Base-by-base conservation (phyloP, 345 rosid genomes). In the Lenwebbia sp. region DNA sequence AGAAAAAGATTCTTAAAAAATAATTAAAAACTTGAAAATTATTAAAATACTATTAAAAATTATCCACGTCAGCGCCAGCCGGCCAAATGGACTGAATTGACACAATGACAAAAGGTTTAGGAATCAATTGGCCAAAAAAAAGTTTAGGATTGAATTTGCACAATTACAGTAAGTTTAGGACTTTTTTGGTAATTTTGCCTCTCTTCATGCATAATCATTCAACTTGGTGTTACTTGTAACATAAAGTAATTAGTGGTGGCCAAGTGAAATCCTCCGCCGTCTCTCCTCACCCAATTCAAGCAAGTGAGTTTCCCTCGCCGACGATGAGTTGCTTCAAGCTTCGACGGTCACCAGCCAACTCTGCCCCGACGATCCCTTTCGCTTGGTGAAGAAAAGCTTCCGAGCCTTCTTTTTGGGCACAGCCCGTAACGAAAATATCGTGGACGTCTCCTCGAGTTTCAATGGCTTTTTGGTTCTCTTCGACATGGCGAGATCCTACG, bases 391-490 rank as follows among this genome's bases (percentile, higher is more conserved):
- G 50, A 49, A 37, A 11, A 10, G 88, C 44, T 70, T 70, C 70
- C 26, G 4, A 21, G 26, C 57, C 11, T 5, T 22, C 4, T 8
- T 22, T 54, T 54, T 22, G 4, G 26, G 26, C 57, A 22, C 23
- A 54, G 57, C 57, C 25, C 50, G 10, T 47, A 47, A 47, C 11
- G 50, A 47, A 47, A 47, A 47, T 47, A 47, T 47, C 10, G 11
- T 47, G 50, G 50, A 47, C 10, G 50, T 54, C 57, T 7, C 25
- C 23, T 54, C 28, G 10, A 83, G 41, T 47, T 74, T 87, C 85
- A 84, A 28, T 76, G 98, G 91, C 90, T 92, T 94, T 86, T 95
- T 92, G 82, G 98, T 95, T 91, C 96, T 92, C 88, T 85, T 93
- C 7, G 94, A 95, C 96, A 92, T 90, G 87, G 87, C 88, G 82